phyloP scores from a whole-genome alignment of 345 rosid genomes.

The Hibiscus mutabilis region DNA sequence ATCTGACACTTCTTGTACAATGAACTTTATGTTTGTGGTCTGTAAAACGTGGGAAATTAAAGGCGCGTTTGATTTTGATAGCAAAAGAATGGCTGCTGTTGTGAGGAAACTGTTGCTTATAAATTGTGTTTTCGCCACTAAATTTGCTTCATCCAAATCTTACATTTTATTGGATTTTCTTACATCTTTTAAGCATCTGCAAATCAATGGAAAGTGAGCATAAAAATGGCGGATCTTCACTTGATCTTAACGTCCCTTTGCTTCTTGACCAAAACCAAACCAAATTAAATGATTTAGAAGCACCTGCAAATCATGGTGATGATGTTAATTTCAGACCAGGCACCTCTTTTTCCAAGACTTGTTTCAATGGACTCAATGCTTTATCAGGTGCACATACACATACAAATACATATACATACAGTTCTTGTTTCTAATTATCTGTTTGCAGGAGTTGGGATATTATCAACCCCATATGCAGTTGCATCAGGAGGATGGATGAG shows the following conservation, averaged over 20 bases:
- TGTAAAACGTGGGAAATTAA: background rate
- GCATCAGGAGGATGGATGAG: constrained; percentile 94
- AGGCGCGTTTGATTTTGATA: background rate
- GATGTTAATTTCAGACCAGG: constrained; percentile 8
- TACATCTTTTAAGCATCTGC: background rate
- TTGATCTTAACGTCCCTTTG: constrained; percentile 22
- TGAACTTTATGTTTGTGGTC: too few species aligned
- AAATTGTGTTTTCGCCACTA: background rate
- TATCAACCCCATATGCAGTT: constrained; percentile 32
- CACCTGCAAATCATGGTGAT: background rate
- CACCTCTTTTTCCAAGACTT: constrained; percentile 42
- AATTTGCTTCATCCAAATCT: too few species aligned
- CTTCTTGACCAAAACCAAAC: constrained; percentile 13
- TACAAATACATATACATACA: background rate
- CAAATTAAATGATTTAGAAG: constrained; percentile 28
- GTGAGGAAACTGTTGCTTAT: background rate
- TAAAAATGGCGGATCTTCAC: background rate
- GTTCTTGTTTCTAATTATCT: background rate
- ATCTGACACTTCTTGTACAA: too few species aligned
- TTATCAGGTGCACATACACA: constrained; percentile 40
- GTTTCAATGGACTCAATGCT: constrained; percentile 63
- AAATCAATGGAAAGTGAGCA: background rate
- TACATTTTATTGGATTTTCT: background rate
- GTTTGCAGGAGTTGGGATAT: background rate
- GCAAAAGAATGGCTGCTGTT: background rate